Percentiles rank a stretch among this genome's conserved stretches.
Evolutionary conservation across 805 yeast genomes (phyloP).

Genomic region (Cyberlindnera subsufficiens): DNA sequence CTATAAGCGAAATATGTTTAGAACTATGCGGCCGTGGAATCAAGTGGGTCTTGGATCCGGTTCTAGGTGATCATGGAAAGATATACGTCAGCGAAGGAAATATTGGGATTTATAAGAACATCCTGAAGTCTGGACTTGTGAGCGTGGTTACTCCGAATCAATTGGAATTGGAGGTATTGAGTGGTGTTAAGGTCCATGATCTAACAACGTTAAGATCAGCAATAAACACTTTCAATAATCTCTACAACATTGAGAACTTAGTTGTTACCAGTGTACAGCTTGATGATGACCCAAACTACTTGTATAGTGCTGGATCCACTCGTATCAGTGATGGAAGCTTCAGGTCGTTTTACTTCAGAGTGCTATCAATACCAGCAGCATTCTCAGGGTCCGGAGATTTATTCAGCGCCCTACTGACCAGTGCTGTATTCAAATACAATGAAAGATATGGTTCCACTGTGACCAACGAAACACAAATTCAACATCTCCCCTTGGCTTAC

Average conservation of each 20-base stretch:
- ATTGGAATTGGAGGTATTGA: conserved; percentile 61
- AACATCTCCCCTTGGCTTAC: conserved; percentile 17
- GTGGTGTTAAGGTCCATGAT: conserved; percentile 37
- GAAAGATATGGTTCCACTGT: conserved; percentile 6
- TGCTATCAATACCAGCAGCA: conserved; percentile 47
- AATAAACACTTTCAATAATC: conserved; percentile 34
- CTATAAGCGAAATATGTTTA: conserved; percentile 38
- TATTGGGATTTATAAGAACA: conserved; percentile 43
- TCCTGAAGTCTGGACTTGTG: conserved; percentile 39
- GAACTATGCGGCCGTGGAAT: conserved; percentile 23
- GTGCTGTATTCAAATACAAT: conserved; percentile 33
- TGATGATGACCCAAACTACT: conserved; percentile 14
- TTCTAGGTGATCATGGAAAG: conserved; percentile 84
- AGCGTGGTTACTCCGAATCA: conserved; percentile 66
- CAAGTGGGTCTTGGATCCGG: conserved; percentile 80
- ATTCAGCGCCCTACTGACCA: conserved; percentile 56
- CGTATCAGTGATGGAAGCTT: conserved; percentile 1
- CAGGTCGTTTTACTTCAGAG: conserved; percentile 28
- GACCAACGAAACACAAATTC: conserved; percentile 4
- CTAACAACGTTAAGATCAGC: conserved; percentile 33
- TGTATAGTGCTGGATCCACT: conserved; percentile 36
- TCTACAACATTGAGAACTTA: conserved; percentile 42
- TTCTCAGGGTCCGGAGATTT: conserved; percentile 77
- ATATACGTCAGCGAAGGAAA: conserved; percentile 64
- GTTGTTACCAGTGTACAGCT: conserved; percentile 55